Percentiles rank a stretch among this genome's conserved stretches.
phyloP scores from a whole-genome alignment of 371 early-diverging fungal species.

The Mucor plumbeus region DNA sequence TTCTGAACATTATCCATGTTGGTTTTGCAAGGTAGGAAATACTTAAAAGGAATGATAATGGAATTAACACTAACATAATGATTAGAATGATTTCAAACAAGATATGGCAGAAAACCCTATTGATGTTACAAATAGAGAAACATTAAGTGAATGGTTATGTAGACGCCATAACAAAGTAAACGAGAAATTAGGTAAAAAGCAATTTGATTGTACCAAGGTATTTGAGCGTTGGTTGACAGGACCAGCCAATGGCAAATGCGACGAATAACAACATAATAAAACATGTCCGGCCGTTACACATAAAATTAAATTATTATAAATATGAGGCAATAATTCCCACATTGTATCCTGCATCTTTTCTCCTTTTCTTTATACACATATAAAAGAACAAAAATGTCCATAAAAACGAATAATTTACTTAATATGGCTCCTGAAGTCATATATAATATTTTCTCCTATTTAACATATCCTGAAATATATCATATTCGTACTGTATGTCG shows the following conservation, averaged over 20 bases:
- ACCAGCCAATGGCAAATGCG: conserved; percentile 78
- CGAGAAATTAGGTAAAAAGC: conserved; percentile 84
- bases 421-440: conserved; percentile 45
- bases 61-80: background rate
- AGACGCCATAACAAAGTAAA: conserved; percentile 98
- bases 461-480: conserved; percentile 43
- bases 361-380: conserved; percentile 8
- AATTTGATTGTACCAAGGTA: conserved; percentile 94
- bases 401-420: background rate
- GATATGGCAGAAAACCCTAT: conserved; percentile 85
- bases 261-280: conserved; percentile 34
- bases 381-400: conserved; percentile 6
- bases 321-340: conserved; percentile 21
- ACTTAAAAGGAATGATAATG: conserved; percentile 56
- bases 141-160: conserved; percentile 92
- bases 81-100: conserved; percentile 74
- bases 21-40: conserved; percentile 75
- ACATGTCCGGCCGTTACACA: conserved; percentile 2
- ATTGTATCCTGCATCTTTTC: conserved; percentile 17
- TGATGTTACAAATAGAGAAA: conserved; percentile 71
- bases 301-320: background rate
- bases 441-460: conserved; percentile 37
- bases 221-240: conserved; percentile 95
- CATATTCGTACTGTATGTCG: conserved; percentile 35
- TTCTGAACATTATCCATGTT: conserved; percentile 93